phyloP scores from a whole-genome alignment of 495 filamentous ascomycete species.

The Sabuloglossum arenarium region DNA sequence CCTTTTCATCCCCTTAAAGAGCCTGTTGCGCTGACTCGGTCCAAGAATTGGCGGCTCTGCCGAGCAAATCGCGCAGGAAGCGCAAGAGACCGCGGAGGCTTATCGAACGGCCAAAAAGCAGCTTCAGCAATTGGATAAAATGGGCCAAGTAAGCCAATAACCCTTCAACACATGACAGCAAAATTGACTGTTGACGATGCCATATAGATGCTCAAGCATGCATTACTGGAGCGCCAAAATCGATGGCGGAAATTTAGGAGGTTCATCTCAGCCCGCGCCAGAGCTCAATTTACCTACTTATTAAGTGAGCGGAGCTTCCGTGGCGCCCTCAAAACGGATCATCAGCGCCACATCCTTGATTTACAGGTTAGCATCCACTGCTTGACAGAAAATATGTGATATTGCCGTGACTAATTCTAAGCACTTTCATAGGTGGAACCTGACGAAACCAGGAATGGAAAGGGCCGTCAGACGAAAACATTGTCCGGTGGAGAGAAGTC shows the following conservation, averaged over 20 bases:
- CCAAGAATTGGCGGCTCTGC: slow-evolving; percentile 43
- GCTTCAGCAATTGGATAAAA: slow-evolving; percentile 26
- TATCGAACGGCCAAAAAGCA: slow-evolving; percentile 25
- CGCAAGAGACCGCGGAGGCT: slow-evolving; percentile 20
- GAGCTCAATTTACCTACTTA: slow-evolving; percentile 69
- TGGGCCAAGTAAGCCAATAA: slow-evolving; percentile 26
- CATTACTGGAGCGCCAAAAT: slow-evolving; percentile 45
- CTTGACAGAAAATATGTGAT: not conserved
- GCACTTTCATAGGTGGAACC: slow-evolving; percentile 35
- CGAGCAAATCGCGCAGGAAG: slow-evolving; percentile 37
- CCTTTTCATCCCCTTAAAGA: slow-evolving; percentile 8
- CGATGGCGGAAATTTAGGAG: slow-evolving; percentile 67
- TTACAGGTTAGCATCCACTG: slow-evolving; percentile 35
- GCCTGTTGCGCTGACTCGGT: slow-evolving; percentile 9
- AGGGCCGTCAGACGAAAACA: slow-evolving; percentile 68
- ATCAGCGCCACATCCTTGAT: slow-evolving; percentile 48
- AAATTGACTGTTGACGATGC: not conserved
- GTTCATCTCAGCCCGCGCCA: slow-evolving; percentile 63
- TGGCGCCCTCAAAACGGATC: slow-evolving; percentile 59
- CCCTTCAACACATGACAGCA: not conserved
- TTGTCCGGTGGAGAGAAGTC: slow-evolving; percentile 93
- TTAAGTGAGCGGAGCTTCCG: slow-evolving; percentile 77
- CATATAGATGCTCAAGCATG: slow-evolving; percentile 32
- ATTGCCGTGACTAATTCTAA: not conserved
- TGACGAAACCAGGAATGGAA: slow-evolving; percentile 45